Evolutionary conservation across 2,329 filamentous ascomycete species (phyloP), one percentile per base, ranked within the genome.

Genomic region (Pyrenophora seminiperda): DNA sequence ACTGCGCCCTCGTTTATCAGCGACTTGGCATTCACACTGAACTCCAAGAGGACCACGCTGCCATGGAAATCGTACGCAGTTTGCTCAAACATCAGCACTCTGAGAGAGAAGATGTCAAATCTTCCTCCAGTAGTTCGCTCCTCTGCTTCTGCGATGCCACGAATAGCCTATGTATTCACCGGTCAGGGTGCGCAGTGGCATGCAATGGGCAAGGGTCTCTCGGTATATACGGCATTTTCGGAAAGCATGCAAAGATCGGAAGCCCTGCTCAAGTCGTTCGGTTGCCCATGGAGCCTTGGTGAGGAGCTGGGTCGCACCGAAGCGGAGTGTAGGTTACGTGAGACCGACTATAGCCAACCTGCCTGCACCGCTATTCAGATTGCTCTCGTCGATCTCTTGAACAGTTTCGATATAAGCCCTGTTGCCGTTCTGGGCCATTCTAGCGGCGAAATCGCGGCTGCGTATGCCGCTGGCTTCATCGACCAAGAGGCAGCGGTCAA

Each of bases 131-230:
- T 49, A 33, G 40, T 49, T 9, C 47, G 47, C 7, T 49, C 47
- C 5, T 49, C 47, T 11, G 17, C 24, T 33, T 44, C 40, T 37
- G 29, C 33, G 11, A 49, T 29, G 24, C 47, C 47, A 20, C 33
- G 59, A 10, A 41, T 64, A 5, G 63, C 59, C 5, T 70, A 59
- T 40, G 52, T 70, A 3, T 71, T 65, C 50, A 70, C 67, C 3
- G 69, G 69, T 4, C 69, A 72, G 44, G 69, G 69, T 13, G 67
- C 68, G 3, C 67, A 70, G 31, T 72, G 68, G 68, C 61, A 58
- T 54, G 62, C 59, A 7, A 70, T 70, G 67, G 66, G 67, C 1
- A 43, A 30, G n/a, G 34, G 30, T 15, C 40, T 50, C 7, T 45
- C 41, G 10, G 19, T 20, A 1, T 39, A 50, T 13, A 15, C 17